Conservation (phyloP, 78 protist genomes). For the Dictyostelium purpureum region DNA sequence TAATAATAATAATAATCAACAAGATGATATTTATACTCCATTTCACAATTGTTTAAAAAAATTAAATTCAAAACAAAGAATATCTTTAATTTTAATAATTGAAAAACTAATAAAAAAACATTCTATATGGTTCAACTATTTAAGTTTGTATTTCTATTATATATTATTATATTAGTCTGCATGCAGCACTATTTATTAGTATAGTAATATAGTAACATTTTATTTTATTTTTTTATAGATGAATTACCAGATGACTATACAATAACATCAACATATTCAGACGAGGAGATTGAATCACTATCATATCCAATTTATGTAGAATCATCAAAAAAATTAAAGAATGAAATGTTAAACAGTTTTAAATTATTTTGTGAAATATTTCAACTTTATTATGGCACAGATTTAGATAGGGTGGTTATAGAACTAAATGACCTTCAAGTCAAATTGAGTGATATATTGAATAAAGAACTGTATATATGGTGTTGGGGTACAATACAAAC, state of each 20-base stretch:
- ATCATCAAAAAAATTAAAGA: background rate
- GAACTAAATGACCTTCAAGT: background rate
- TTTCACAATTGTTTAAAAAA: background rate
- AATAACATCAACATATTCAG: slow-evolving; percentile 34
- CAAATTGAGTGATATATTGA: background rate
- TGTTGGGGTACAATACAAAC: slow-evolving; percentile 65
- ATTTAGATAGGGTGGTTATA: background rate
- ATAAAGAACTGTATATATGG: slow-evolving; percentile 25
- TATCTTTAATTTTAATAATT: slow-evolving; percentile 8
- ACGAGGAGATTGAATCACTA: slow-evolving; percentile 17
- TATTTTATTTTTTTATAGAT: background rate
- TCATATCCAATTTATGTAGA: slow-evolving; percentile 19
- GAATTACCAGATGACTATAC: slow-evolving; percentile 20
- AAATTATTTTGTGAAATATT: background rate
- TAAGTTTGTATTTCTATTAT: background rate
- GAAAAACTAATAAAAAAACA: slow-evolving; percentile 3
- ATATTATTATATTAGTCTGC: background rate
- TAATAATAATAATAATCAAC: background rate
- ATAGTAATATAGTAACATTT: background rate
- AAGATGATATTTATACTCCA: background rate
- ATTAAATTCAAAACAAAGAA: slow-evolving; percentile 32
- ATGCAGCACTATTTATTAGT: no score
- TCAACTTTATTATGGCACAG: background rate
- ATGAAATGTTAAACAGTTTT: background rate
- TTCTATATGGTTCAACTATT: slow-evolving; percentile 45